phyloP scores from a whole-genome alignment of 441 rosid species.

The Arabidopsis hybrid region DNA sequence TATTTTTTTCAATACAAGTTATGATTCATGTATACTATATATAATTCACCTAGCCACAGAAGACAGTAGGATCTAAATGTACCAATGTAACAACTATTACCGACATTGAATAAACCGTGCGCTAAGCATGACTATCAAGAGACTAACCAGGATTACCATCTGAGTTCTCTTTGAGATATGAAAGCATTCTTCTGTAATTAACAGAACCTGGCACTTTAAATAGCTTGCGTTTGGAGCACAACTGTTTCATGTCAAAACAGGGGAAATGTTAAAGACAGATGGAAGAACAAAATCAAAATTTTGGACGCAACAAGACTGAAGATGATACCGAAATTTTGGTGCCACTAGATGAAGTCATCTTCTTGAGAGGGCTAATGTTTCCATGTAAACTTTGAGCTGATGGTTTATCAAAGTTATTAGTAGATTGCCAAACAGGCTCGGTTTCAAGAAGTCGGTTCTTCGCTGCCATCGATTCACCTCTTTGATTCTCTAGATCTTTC shows the following conservation, averaged over 20 bases:
- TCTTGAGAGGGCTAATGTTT: slow-evolving; percentile 19
- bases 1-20: not conserved
- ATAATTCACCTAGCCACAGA: not conserved
- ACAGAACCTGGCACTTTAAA: slow-evolving; percentile 59
- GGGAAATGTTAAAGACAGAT: slow-evolving; percentile 4
- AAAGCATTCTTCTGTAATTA: slow-evolving; percentile 72
- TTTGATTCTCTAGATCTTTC: slow-evolving; percentile 34
- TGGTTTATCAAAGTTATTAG: slow-evolving; percentile 26
- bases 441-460: slow-evolving; percentile 21
- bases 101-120: not conserved
- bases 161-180: slow-evolving; percentile 53
- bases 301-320: not conserved
- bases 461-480: slow-evolving; percentile 24
- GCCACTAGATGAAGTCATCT: slow-evolving; percentile 31
- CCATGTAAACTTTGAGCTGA: slow-evolving; percentile 25
- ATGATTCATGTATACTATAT: not conserved
- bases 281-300: not conserved
- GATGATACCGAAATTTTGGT: not conserved
- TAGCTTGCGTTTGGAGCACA: slow-evolving; percentile 50
- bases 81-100: not conserved
- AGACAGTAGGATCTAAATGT: not conserved
- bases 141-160: slow-evolving; percentile 51
- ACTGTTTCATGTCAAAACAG: slow-evolving; percentile 22
- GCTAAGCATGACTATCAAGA: not conserved
- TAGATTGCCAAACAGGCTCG: slow-evolving; percentile 22